Percentiles rank a stretch among this genome's conserved stretches.
These are phyloP conservation scores for Trichoderma sp. DNA, from an alignment of 2,329 filamentous ascomycete genomes.

Conservation along the genomic window DNA sequence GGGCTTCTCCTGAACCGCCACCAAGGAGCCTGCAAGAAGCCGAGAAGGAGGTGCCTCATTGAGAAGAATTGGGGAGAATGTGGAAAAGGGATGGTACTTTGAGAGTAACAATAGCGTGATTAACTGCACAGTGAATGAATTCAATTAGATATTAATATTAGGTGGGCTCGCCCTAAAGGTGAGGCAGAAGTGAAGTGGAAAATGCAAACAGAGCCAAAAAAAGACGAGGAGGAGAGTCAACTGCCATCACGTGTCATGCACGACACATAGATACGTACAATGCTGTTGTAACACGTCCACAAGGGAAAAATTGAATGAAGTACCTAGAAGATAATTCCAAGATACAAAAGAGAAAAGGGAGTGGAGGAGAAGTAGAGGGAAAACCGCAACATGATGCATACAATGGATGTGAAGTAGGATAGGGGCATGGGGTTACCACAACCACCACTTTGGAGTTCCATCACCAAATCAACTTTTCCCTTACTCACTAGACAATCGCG, in stretches of 20 bases:
- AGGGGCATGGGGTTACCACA: background rate
- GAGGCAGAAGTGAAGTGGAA: background rate
- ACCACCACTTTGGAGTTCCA: background rate
- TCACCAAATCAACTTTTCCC: background rate
- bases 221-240: background rate
- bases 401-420: background rate
- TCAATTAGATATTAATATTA: background rate
- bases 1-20: conserved; percentile 5
- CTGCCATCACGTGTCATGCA: conserved; percentile 5
- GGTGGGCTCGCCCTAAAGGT: background rate
- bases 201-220: background rate
- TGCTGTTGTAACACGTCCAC: background rate
- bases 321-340: background rate
- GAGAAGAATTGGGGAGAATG: background rate
- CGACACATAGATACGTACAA: background rate
- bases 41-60: background rate
- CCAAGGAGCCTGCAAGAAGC: background rate
- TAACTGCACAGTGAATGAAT: background rate
- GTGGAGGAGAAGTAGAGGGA: background rate
- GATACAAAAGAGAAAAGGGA: fast-evolving
- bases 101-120: background rate
- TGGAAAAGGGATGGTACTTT: background rate
- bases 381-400: background rate
- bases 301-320: background rate
- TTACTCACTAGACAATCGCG: background rate